phyloP scores from a whole-genome alignment of 1,284 basidiomycete species.

The Baeospora myosura region DNA sequence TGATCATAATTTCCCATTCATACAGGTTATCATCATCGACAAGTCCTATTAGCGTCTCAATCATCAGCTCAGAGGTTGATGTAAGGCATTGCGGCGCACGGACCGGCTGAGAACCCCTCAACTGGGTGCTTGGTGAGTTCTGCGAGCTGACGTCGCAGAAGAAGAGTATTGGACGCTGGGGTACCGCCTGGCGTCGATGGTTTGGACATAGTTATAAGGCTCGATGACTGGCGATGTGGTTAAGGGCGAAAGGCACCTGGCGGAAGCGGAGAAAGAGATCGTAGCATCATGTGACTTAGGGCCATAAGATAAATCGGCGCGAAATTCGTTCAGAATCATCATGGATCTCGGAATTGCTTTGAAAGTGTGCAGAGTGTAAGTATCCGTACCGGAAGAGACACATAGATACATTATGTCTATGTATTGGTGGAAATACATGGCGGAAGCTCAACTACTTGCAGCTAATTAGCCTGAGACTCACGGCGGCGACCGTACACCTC shows the following conservation, averaged over 20 bases:
- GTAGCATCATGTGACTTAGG: not conserved
- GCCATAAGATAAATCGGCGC: not conserved
- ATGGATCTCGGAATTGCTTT: not conserved
- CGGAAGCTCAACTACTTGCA: no score
- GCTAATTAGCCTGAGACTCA: no score
- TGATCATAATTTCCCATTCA: constrained; percentile 91
- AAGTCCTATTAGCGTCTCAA: constrained; percentile 49
- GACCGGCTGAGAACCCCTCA: constrained; percentile 90
- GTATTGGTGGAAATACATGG: no score
- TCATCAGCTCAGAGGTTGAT: constrained; percentile 14
- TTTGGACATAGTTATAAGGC: constrained; percentile 36
- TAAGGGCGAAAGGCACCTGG: not conserved
- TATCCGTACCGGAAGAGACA: no score
- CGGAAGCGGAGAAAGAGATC: not conserved
- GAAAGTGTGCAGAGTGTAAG: no score
- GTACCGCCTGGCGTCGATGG: constrained; percentile 28
- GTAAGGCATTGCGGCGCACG: constrained; percentile 19
- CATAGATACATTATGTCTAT: no score
- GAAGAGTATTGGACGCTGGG: constrained; percentile 52
- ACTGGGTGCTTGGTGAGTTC: constrained; percentile 87
- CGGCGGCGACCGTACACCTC: no score
- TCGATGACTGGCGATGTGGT: constrained; percentile 9
- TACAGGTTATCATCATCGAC: constrained; percentile 89
- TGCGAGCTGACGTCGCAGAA: constrained; percentile 74
- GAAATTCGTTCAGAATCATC: not conserved